Evolutionary conservation across 2,329 filamentous ascomycete genomes (phyloP).

Genomic region (Simplicillium aogashimaense): DNA sequence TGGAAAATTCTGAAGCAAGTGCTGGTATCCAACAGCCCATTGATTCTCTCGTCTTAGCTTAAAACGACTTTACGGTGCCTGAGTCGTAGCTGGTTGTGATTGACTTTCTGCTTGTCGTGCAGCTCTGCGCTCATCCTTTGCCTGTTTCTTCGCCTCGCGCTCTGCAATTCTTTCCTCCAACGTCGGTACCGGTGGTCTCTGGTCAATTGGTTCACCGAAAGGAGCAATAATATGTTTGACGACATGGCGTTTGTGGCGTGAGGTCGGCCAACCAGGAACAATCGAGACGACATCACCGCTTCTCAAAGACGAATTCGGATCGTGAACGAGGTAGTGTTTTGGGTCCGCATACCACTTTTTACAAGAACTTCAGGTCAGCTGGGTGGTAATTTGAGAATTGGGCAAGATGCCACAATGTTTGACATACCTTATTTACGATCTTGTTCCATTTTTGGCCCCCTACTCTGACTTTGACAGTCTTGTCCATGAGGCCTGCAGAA

Average conservation of each 20-base stretch:
- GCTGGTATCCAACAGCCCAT: no score
- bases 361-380: no score
- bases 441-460: constrained; percentile 64
- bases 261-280: constrained; percentile 53
- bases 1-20: no score
- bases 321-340: constrained; percentile 62
- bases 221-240: constrained; percentile 68
- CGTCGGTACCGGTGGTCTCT: constrained; percentile 56
- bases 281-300: constrained; percentile 70
- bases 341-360: constrained; percentile 48
- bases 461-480: constrained; percentile 70
- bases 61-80: no score
- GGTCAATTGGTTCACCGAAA: constrained; percentile 49
- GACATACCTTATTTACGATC: constrained; percentile 57
- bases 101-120: background rate
- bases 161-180: constrained; percentile 49
- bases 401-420: no score
- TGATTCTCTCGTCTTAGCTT: no score
- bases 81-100: no score
- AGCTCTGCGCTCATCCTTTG: constrained; percentile 46
- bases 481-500: constrained; percentile 66
- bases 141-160: constrained; percentile 42
- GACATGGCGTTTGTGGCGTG: constrained; percentile 61
- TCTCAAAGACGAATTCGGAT: constrained; percentile 63
- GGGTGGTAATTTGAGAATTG: no score